Evolutionary conservation across 306 rosid genomes (phyloP).

Genomic region (Abrus pulchellus): DNA sequence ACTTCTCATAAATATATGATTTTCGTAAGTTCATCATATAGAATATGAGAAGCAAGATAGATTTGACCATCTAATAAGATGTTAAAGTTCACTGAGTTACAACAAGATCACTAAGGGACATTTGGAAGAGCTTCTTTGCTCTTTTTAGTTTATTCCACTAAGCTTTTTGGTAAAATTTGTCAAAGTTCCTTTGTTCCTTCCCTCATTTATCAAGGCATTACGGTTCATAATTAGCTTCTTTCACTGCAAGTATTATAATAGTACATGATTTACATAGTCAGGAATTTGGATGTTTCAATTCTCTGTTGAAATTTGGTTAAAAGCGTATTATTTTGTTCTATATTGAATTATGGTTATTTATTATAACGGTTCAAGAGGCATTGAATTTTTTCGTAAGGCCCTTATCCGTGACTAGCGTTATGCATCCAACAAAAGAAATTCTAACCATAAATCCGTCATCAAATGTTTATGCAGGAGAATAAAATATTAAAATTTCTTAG

Average conservation of each 20-base stretch:
- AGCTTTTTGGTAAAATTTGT: not conserved
- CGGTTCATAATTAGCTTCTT: constrained; percentile 38
- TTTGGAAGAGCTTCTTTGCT: not conserved
- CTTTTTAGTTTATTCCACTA: not conserved
- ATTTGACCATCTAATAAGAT: not conserved
- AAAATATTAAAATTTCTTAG: constrained; percentile 79
- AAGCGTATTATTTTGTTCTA: not conserved
- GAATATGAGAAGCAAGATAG: constrained; percentile 13
- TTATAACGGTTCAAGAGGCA: not conserved
- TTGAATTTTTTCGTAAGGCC: constrained; percentile 3
- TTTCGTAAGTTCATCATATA: not conserved
- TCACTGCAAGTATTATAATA: not conserved
- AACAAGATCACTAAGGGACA: not conserved
- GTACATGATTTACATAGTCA: not conserved
- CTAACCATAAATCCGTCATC: constrained; percentile 1
- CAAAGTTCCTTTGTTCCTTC: not conserved
- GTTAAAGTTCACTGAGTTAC: constrained; percentile 11
- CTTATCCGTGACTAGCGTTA: not conserved
- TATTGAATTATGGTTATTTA: not conserved
- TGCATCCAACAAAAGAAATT: constrained; percentile 14
- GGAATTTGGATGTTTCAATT: not conserved
- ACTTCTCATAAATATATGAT: not conserved
- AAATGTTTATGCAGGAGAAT: constrained; percentile 69
- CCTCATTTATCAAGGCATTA: constrained; percentile 1
- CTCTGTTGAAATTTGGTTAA: not conserved